Base-by-base conservation (phyloP, 108 stramenopile species). In the Bacterosira constricta region DNA sequence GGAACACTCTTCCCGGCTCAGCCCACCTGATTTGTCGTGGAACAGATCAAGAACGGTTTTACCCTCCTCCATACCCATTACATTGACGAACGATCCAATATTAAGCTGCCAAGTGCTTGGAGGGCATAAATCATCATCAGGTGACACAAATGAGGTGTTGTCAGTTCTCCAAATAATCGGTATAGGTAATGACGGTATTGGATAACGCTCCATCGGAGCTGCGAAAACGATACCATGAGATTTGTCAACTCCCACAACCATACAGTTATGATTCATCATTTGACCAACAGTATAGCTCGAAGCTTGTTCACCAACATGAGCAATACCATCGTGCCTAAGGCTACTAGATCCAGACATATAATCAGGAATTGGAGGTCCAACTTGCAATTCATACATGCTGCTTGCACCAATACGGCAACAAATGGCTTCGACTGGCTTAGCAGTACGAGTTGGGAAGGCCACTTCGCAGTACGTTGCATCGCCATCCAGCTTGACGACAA, bases 351-450 rank as follows among this genome's bases (percentile, higher is more conserved):
- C 75, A 12, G 61, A n/a, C 4, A 66, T 38, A 73, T 65, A 66
- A 57, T 71, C 78, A 60, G 56, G 29, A 20, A 73, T 15, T 25
- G 38, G 8, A 9, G 72, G 66, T 5, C 74, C 71, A 21, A 79
- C 66, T 39, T 66, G 21, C 35, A 79, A 34, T 26, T 79, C 78
- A 66, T 46, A 79, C 55, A 73, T 79, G 13, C 55, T 66, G 4
- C 54, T 25, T 8, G 78, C 65, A 8, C 78, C 78, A 32, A 79
- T 73, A 4, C 78, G 64, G n/a, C 72, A 79, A 42, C 71, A 73
- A 11, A 79, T 36, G 12, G 64, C 12, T 26, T 73, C 71, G 15
- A 67, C 18, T 41, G 38, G 29, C 57, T 21, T 61, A 11, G 38
- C 8, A 37, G 25, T 45, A 20, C 47, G 8, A 10, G 59, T 26